These are phyloP conservation scores for Claviceps capensis DNA, from an alignment of 2,329 filamentous ascomycete genomes.

Conservation along the genomic window DNA sequence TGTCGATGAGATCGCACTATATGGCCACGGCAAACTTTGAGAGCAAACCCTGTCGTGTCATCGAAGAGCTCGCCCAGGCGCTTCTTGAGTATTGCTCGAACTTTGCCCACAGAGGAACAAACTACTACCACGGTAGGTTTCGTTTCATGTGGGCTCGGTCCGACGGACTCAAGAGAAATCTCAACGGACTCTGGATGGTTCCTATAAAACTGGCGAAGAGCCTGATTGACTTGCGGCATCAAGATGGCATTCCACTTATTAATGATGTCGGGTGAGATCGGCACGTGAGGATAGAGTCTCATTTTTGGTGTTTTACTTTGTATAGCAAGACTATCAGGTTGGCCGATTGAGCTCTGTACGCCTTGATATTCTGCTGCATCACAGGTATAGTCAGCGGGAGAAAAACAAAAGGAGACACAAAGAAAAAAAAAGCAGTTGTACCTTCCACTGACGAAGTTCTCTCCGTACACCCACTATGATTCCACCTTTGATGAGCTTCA, in stretches of 20 bases:
- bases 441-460: too few species aligned
- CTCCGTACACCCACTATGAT: background rate
- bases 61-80: constrained; percentile 55
- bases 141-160: constrained; percentile 50
- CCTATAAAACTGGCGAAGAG: constrained; percentile 56
- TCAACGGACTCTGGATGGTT: constrained; percentile 66
- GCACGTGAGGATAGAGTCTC: constrained; percentile 45
- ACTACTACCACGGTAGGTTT: constrained; percentile 64
- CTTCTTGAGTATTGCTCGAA: constrained; percentile 57
- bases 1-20: constrained; percentile 46
- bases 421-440: too few species aligned
- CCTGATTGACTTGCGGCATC: constrained; percentile 60
- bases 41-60: constrained; percentile 42
- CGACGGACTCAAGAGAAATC: constrained; percentile 63
- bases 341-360: background rate
- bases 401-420: background rate
- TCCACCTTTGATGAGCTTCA: background rate
- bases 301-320: constrained; percentile 25
- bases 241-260: constrained; percentile 59
- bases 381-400: background rate
- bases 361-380: background rate
- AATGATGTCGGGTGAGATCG: constrained; percentile 44
- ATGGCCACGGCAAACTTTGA: constrained; percentile 61
- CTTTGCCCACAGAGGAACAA: constrained; percentile 60
- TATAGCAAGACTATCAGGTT: constrained; percentile 10